These are phyloP conservation scores for Penicillium soppii DNA, from an alignment of 495 filamentous ascomycete species.

Conservation along the genomic window DNA sequence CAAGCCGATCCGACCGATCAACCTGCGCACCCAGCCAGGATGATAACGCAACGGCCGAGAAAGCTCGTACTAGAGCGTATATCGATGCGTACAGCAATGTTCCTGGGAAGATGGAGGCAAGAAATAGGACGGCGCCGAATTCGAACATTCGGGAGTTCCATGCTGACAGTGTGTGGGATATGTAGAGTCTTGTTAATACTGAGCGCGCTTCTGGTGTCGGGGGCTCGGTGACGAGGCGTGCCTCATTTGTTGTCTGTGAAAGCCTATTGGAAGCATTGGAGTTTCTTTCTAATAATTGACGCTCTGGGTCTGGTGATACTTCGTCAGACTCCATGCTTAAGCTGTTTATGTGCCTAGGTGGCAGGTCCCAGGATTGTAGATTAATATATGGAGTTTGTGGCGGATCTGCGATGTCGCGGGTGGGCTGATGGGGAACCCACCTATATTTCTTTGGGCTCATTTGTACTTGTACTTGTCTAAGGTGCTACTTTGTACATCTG, in stretches of 20 bases:
- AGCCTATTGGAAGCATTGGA: neutral
- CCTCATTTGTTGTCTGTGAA: neutral
- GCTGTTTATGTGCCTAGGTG: neutral
- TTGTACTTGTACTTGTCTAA: too few relatives aligned
- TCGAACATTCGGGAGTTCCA: conserved; percentile 74
- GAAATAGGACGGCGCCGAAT: conserved; percentile 61
- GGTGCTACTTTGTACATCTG: too few relatives aligned
- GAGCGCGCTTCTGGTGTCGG: conserved; percentile 5
- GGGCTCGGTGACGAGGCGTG: neutral
- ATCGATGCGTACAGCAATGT: conserved; percentile 49
- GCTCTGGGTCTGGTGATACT: neutral
- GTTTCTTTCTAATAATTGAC: neutral
- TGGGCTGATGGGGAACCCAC: too few relatives aligned
- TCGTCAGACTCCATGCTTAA: neutral
- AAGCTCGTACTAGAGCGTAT: conserved; percentile 35
- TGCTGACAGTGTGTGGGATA: conserved; percentile 64
- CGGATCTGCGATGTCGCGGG: conserved; percentile 2
- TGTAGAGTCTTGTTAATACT: conserved; percentile 42
- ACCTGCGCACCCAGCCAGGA: conserved; percentile 48
- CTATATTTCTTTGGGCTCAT: too few relatives aligned
- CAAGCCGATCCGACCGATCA: conserved; percentile 45
- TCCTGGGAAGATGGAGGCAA: conserved; percentile 56
- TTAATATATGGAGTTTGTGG: neutral
- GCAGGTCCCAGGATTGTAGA: neutral
- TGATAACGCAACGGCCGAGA: conserved; percentile 30